phyloP scores from a whole-genome alignment of 192 early-diverging fungal species.

The Rhizoclosmatium globosum region DNA sequence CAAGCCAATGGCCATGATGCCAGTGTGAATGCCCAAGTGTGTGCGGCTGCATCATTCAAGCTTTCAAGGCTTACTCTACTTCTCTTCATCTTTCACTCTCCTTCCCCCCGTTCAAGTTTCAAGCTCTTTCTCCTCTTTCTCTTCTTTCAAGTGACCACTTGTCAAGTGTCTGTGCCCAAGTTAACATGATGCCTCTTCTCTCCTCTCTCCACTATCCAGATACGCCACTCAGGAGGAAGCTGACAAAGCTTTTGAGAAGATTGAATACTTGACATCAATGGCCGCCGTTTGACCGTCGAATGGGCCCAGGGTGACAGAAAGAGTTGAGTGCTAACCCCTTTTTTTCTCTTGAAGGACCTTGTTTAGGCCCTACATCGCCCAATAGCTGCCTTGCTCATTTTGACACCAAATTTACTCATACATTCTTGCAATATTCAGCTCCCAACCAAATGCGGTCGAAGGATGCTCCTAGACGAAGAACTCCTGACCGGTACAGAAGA shows the following conservation, averaged over 20 bases:
- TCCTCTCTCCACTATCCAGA: conserved; percentile 37
- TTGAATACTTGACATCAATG: conserved; percentile 60
- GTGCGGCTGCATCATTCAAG: neutral
- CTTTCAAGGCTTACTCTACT: neutral
- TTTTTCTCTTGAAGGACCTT: neutral
- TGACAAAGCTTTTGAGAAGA: conserved; percentile 52
- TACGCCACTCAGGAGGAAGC: conserved; percentile 54
- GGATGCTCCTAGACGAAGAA: conserved; percentile 13
- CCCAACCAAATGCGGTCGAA: conserved; percentile 42
- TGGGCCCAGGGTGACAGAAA: conserved; percentile 57
- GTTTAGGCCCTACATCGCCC: neutral
- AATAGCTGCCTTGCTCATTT: neutral
- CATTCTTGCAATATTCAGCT: conserved; percentile 16
- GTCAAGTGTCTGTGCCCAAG: neutral
- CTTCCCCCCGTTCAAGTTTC: conserved; percentile 9
- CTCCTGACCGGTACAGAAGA: conserved; percentile 12
- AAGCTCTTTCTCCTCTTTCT: neutral
- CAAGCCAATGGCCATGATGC: neutral
- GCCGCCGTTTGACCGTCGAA: conserved; percentile 52
- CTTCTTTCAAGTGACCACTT: conserved; percentile 4
- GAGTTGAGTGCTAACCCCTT: conserved; percentile 32
- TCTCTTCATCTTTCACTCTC: neutral
- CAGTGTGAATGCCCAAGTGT: neutral
- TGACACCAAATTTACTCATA: neutral
- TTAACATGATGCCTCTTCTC: conserved; percentile 5